Percentiles rank a stretch among this genome's conserved stretches.
phyloP scores from a whole-genome alignment of 345 rosid genomes.

The Salix caprea region DNA sequence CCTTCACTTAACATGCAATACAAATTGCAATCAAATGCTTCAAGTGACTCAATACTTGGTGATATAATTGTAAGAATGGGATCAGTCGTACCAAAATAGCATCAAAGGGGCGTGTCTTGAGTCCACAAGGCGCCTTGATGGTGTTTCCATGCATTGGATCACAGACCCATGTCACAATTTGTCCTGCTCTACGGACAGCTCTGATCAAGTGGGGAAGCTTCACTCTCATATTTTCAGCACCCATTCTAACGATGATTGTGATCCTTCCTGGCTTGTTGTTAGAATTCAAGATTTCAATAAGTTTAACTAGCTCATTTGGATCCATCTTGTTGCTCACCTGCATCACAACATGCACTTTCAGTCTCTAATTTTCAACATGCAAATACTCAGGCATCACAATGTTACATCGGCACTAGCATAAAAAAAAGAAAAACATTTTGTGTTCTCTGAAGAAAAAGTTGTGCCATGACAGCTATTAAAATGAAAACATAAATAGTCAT shows the following conservation, averaged over 20 bases:
- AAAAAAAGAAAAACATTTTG: neutral
- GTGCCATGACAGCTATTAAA: neutral
- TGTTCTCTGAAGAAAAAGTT: neutral
- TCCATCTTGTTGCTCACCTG: constrained; percentile 33
- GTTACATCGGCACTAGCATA: neutral
- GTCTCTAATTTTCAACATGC: neutral
- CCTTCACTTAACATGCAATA: neutral
- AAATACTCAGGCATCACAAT: neutral
- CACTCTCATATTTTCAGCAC: constrained; percentile 32
- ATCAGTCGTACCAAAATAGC: constrained; percentile 14
- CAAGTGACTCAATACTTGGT: neutral
- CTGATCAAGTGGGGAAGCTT: constrained; percentile 27
- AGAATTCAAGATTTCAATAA: constrained; percentile 24
- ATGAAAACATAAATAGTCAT: neutral
- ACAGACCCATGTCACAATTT: constrained; percentile 28
- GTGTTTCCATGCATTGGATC: constrained; percentile 37
- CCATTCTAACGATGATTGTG: constrained; percentile 28
- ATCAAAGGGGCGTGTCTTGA: constrained; percentile 29
- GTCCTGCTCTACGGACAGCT: constrained; percentile 21
- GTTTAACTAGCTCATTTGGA: constrained; percentile 25
- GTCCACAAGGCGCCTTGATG: constrained; percentile 28
- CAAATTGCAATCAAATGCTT: neutral
- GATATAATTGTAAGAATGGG: neutral
- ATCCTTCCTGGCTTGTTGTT: constrained; percentile 27
- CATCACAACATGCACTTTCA: constrained; percentile 4